Evolutionary conservation across 1,284 basidiomycete genomes (phyloP), one percentile per base, ranked within the genome.

Genomic region (Microbotryomycetes sp.): DNA sequence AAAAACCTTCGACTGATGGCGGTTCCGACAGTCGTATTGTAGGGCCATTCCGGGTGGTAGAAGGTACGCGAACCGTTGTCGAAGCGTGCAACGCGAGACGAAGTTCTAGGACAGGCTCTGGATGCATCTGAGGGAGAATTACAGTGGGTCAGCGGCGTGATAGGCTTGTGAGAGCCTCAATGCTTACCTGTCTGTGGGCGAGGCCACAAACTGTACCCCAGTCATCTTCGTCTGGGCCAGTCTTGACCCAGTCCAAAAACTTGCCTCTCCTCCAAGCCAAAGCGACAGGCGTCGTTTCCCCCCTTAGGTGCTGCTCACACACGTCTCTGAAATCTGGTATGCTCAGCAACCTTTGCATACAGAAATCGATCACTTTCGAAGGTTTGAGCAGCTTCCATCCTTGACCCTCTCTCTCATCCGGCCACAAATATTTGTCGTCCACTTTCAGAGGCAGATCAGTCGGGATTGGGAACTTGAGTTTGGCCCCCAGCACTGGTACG

Each of bases 1-100:
- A 60, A 56, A 65, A 70, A 48, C 70, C 70, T 50, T 71, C 70
- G 36, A 71, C 59, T 3, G 60, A 60, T 4, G 70, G 70, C 14
- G 70, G 70, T 31, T 71, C 70, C 31, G 60, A 53, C 16, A 66
- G 49, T 6, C 67, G 66, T 1, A 48, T 42, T 1, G 54, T 29
- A 4, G 49, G 36, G 0, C 59, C 15, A 25, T 36, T 7, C 1
- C 47, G 6, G n/a, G n/a, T n/a, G 4, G 45, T 29, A 0, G 57
- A 23, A 4, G 68, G 61, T 2, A 65, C 50, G 9, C 58, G 54
- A 29, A 66, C 68, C 1, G 59, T 63, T 15, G 68, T 70, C 14
- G 70, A 68, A 45, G 69, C 66, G 58, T 71, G 70, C 6, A 57
- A 48, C 3, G 66, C 65, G 3, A 59, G 58, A 1, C 64, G 65